phyloP scores from a whole-genome alignment of 257 asterid genomes.

The Solanum piurae region DNA sequence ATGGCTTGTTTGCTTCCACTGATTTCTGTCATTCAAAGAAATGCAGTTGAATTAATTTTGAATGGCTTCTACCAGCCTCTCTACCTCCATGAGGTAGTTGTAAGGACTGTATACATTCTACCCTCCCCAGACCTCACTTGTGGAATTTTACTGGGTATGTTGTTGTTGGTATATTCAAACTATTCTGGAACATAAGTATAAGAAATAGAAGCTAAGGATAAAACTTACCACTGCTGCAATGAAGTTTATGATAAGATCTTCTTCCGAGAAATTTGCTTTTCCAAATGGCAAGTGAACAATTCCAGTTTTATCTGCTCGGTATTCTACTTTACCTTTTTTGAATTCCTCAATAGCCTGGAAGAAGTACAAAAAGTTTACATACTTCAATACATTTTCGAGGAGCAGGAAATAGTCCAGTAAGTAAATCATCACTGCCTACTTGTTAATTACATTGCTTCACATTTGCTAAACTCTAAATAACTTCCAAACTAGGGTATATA shows the following conservation, averaged over 20 bases:
- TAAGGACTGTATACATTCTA: background rate
- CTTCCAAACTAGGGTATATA: background rate
- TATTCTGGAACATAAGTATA: background rate
- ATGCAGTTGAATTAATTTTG: background rate
- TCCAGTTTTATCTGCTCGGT: slow-evolving; percentile 97
- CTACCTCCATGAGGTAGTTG: background rate
- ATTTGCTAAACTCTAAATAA: background rate
- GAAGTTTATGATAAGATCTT: slow-evolving; percentile 68
- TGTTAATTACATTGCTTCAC: background rate
- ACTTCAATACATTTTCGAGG: background rate
- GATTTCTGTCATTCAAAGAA: slow-evolving; percentile 50
- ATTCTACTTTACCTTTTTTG: slow-evolving; percentile 97
- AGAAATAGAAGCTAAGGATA: background rate
- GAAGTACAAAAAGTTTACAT: background rate
- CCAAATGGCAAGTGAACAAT: slow-evolving; percentile 96
- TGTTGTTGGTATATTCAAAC: background rate
- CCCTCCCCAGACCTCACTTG: background rate
- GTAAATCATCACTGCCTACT: background rate
- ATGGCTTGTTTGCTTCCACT: slow-evolving; percentile 84
- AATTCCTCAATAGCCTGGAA: slow-evolving; percentile 87
- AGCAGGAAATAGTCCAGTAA: background rate
- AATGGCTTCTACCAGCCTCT: background rate
- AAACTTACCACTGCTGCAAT: slow-evolving; percentile 73
- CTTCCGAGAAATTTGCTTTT: slow-evolving; percentile 78
- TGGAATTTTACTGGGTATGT: background rate